Evolutionary conservation across 495 filamentous ascomycete genomes (phyloP), one percentile per base, ranked within the genome.

Genomic region (Trichoderma asperelloides): DNA sequence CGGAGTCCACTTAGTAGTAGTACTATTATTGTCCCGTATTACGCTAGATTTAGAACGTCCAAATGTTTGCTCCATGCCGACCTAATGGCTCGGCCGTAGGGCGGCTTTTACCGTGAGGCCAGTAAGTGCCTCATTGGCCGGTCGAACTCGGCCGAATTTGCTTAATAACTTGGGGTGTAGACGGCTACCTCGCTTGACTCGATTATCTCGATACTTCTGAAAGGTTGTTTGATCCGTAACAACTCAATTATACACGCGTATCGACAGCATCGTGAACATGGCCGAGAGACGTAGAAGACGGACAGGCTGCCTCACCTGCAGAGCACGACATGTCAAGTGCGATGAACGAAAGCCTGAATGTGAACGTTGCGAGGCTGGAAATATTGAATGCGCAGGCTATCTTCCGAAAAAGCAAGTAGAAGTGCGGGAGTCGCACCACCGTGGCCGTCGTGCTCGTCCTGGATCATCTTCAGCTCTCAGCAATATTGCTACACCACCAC

Each of bases 321-420:
- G 11, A n/a, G 49, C 62, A 57, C 71, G 47, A 71, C 33, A 27
- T 7, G 3, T 15, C 18, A 68, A 82, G 78, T 82, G 80, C 69
- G 80, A 82, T 69, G 80, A 82, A 65, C 71, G 74, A 49, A 78
- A 79, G 13, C 80, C 80, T 6, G 71, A 73, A 30, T 81, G 80
- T 60, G 75, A 80, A 63, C 75, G 77, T 1, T 82, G 80, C 65
- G 70, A 69, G n/a, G 68, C 73, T 47, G 78, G 78, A 2, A 77
- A 75, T 18, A 77, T 80, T 9, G 72, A 80, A 65, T 82, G 80
- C 55, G 78, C 80, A 5, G 80, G 79, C 1, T 82, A 80, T 75
- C 74, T 79, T 15, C 79, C 80, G 64, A 81, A 75, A 12, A 77
- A 79, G 64, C 80, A 80, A 63, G 80, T 82, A 63, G 30, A 65